Base-by-base conservation (phyloP, 1,139 yeast genomes). In the Scheffersomyces parashehatae region DNA sequence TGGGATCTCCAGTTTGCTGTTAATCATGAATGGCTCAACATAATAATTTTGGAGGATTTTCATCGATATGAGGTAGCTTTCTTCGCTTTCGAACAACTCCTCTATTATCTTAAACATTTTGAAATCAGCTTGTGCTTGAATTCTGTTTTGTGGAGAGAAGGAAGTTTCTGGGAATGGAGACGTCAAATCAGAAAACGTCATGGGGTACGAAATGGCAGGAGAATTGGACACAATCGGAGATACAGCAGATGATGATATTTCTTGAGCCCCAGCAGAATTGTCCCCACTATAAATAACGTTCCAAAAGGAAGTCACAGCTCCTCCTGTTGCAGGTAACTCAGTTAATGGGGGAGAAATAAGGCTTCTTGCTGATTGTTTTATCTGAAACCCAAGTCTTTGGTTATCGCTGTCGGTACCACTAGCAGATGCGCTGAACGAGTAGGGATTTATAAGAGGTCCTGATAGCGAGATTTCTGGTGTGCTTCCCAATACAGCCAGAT, bases 1-100 rank as follows among this genome's bases (percentile, higher is more conserved):
- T 11, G 68, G 67, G 3, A 60, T 49, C 36, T 66, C 68, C 26
- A 5, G 26, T 4, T 54, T 47, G 2, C 49, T 42, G 13, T 50
- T 51, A 16, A 52, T 55, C 26, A 60, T 48, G 30, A 72, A 51
- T 4, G 73, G 67, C 24, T 65, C 68, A 5, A 73, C 50, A 50
- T 75, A 76, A 42, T 57, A 67, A 28, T 54, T 65, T 4, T 67
- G 60, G 10, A 80, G 58, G 43, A 76, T 56, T 32, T 64, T 64
- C 37, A 81, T 55, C 2, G 76, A 72, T 32, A 66, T 62, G 12
- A 78, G 56, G 49, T 78, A 81, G 1, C 59, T 62, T 26, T 65
- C 66, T 54, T 81, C 85, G 13, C 79, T 78, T 8, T 66, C 68
- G 0, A 73, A 42, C 2, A 81, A 54, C 53, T 81, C 86, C 44